Evolutionary conservation across 2,329 filamentous ascomycete genomes (phyloP), one percentile per base, ranked within the genome.

Genomic region (Pseudocercospora pini-densiflorae): DNA sequence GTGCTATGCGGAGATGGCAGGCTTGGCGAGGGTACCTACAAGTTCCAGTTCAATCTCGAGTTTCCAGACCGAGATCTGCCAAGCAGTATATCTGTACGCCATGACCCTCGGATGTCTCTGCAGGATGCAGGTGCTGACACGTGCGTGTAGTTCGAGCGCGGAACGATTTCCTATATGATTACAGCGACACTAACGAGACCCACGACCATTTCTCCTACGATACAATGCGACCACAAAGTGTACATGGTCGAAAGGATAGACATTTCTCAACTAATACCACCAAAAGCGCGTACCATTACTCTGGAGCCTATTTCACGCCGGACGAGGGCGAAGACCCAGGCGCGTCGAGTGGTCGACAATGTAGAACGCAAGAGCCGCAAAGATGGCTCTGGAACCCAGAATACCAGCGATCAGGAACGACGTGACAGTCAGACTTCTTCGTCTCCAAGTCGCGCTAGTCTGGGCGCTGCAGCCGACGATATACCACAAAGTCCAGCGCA

Each of bases 11-110:
- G 91, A 23, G 91, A 94, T 73, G 92, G 92, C 14, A 86, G 89
- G 73, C 81, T 95, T 40, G 89, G 91, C 60, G 86, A 90, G 55
- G 90, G 91, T 45, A 87, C 87, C 71, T 94, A 93, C 76, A 89
- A 93, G 77, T 95, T 95, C 78, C 89, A 91, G 67, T 93, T 92
- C 72, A 88, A 92, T 73, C 80, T 92, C 68, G 82, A 89, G 64
- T 92, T 93, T 71, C 90, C 90, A 1, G 82, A 86, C 59, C 86
- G 88, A 72, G 87, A 86, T 5, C 80, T 95, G 65, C 92, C 92
- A n/a, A 97, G 92, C 79, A 97, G 94, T 78, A 94, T 99, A 76
- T 94, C 97, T 81, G 94, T 97, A 86, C 76, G 92, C 84, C 57
- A 55, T 43, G 14, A n/a, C 36, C 55, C 55, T 6, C 2, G 31